Percentiles rank a stretch among this genome's conserved stretches.
Evolutionary conservation across 2,329 filamentous ascomycete genomes (phyloP).

Genomic region (Xylaria sp.): DNA sequence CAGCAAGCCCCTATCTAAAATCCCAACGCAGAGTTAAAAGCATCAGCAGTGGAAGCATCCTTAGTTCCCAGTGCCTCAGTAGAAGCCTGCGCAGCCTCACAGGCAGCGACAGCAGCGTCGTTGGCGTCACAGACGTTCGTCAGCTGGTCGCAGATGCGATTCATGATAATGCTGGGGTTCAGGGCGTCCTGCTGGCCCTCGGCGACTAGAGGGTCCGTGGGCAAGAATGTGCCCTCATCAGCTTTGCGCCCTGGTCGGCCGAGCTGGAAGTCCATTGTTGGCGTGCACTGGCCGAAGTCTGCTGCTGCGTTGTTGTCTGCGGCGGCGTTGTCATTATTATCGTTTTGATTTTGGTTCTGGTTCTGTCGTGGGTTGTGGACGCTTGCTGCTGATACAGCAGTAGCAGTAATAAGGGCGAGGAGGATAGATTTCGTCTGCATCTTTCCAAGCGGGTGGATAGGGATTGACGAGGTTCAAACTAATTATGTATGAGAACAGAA

Average conservation of each 20-base stretch:
- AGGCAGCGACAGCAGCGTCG: slow-evolving; percentile 62
- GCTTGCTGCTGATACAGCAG: slow-evolving; percentile 33
- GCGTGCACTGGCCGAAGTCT: slow-evolving; percentile 62
- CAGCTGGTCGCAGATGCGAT: slow-evolving; percentile 70
- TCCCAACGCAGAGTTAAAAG: slow-evolving; percentile 58
- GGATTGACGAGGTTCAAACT: slow-evolving; percentile 13
- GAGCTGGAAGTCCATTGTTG: slow-evolving; percentile 66
- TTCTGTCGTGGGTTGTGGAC: slow-evolving; percentile 34
- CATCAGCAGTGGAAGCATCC: slow-evolving; percentile 60
- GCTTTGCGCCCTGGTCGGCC: slow-evolving; percentile 62
- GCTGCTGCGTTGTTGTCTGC: slow-evolving; percentile 48
- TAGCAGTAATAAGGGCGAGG: slow-evolving; percentile 38
- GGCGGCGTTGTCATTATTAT: slow-evolving; percentile 40
- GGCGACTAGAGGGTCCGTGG: slow-evolving; percentile 64
- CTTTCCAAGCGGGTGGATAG: slow-evolving; percentile 15
- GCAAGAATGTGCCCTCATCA: slow-evolving; percentile 68
- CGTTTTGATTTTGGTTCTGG: slow-evolving; percentile 28
- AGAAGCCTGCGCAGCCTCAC: slow-evolving; percentile 60
- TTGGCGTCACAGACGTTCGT: slow-evolving; percentile 70
- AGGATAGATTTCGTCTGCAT: slow-evolving; percentile 43
- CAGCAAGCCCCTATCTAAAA: slow-evolving; percentile 46
- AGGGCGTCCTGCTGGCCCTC: slow-evolving; percentile 66
- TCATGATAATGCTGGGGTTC: slow-evolving; percentile 73
- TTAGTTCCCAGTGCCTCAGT: slow-evolving; percentile 62
- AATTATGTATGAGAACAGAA: slow-evolving; percentile 37